Conservation (phyloP, 345 rosid genomes). For the Lepidium aucheri region DNA sequence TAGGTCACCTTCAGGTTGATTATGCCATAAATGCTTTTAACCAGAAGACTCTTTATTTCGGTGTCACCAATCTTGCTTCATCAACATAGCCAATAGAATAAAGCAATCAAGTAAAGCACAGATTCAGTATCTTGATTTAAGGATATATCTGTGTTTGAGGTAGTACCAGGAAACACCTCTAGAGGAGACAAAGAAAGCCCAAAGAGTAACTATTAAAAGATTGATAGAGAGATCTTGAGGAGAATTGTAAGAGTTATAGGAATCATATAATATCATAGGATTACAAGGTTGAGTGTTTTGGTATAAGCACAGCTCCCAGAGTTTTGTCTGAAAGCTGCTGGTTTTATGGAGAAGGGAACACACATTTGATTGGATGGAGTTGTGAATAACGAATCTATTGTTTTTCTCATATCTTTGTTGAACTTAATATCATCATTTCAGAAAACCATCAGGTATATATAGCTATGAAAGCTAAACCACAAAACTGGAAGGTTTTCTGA, state of each 20-base stretch:
- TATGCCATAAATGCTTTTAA: conserved; percentile 66
- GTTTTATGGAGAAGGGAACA: not conserved
- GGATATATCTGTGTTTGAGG: not conserved
- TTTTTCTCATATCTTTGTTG: not conserved
- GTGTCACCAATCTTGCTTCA: conserved; percentile 70
- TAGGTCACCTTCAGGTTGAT: conserved; percentile 63
- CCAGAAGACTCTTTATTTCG: conserved; percentile 71
- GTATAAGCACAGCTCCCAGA: conserved; percentile 8
- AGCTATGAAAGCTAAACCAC: not conserved
- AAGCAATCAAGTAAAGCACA: conserved; percentile 6
- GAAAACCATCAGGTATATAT: not conserved
- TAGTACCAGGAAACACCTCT: not conserved
- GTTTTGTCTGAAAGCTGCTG: conserved; percentile 10
- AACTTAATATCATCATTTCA: not conserved
- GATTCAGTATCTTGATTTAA: conserved; percentile 3
- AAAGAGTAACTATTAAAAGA: not conserved
- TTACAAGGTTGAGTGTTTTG: not conserved
- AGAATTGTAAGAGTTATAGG: not conserved
- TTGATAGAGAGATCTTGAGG: not conserved
- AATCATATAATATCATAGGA: conserved; percentile 7
- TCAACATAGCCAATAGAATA: conserved; percentile 22
- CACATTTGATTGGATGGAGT: conserved; percentile 1
- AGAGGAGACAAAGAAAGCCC: not conserved
- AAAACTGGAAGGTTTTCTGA: not conserved
- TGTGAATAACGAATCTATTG: not conserved